Conservation (phyloP, 441 rosid species). For the Corymbia citriodora region DNA sequence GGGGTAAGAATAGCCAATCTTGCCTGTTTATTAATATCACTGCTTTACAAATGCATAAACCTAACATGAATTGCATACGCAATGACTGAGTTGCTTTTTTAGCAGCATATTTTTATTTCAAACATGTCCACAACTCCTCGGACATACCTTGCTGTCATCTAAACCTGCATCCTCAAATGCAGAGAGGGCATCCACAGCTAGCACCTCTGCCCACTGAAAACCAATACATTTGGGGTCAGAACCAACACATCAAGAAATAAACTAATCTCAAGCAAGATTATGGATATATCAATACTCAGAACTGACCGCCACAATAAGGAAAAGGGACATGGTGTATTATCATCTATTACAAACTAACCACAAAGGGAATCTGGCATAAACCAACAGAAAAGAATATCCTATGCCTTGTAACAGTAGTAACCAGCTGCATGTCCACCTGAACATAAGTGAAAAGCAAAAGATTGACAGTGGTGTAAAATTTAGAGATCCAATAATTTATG, state of each 20-base stretch:
- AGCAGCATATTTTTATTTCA: not conserved
- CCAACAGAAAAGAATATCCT: not conserved
- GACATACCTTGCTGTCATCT: slow-evolving; percentile 56
- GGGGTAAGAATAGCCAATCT: not conserved
- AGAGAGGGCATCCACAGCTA: slow-evolving; percentile 96
- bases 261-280: not conserved
- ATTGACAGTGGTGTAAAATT: not conserved
- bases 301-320: not conserved
- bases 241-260: not conserved
- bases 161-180: slow-evolving; percentile 96
- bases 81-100: not conserved
- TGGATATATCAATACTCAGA: slow-evolving; percentile 7
- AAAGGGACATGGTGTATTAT: not conserved
- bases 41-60: not conserved
- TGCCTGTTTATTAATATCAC: not conserved
- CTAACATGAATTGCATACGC: not conserved
- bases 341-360: not conserved
- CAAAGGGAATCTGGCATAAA: not conserved
- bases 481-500: not conserved
- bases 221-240: not conserved
- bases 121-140: not conserved
- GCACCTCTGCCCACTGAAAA: slow-evolving; percentile 93
- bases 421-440: slow-evolving; percentile 96
- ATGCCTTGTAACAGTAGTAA: slow-evolving; percentile 93
- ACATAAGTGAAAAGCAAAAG: slow-evolving; percentile 6